Conservation (phyloP, 495 filamentous ascomycete genomes). For the Polyplosphaeria fusca region DNA sequence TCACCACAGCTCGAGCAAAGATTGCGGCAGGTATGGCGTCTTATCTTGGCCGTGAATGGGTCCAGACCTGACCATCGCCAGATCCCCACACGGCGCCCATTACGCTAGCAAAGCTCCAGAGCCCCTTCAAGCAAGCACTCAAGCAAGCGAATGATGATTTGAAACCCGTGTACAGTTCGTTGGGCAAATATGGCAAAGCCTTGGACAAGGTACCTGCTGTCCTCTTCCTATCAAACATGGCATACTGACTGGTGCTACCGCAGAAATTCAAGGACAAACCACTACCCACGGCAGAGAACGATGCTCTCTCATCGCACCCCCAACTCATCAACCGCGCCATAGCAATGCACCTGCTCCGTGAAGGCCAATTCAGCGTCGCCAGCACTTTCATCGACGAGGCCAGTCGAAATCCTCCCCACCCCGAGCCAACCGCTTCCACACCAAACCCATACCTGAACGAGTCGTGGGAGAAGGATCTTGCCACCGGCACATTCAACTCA, state of each 20-base stretch:
- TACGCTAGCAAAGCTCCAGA: conserved; percentile 79
- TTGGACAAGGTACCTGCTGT: conserved; percentile 64
- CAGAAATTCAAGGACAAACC: conserved; percentile 76
- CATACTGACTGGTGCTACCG: not conserved
- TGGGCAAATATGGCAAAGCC: conserved; percentile 77
- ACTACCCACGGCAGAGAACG: conserved; percentile 71
- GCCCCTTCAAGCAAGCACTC: conserved; percentile 71
- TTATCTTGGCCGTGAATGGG: not conserved
- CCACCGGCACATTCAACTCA: conserved; percentile 31
- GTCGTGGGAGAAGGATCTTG: conserved; percentile 30
- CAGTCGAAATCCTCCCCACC: conserved; percentile 38
- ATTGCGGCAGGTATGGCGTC: conserved; percentile 28
- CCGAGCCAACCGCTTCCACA: conserved; percentile 30
- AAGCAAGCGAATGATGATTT: conserved; percentile 74
- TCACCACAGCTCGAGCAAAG: conserved; percentile 65
- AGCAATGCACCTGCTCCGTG: conserved; percentile 91
- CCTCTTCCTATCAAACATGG: not conserved
- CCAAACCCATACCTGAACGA: conserved; percentile 25
- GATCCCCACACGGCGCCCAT: conserved; percentile 68
- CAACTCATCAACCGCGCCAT: conserved; percentile 85
- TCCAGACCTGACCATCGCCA: conserved; percentile 29
- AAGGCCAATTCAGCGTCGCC: conserved; percentile 88
- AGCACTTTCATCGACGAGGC: conserved; percentile 72
- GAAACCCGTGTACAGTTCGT: conserved; percentile 71
- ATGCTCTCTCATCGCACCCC: conserved; percentile 72